Conservation (phyloP, 352 stramenopile genomes). For the Nothophytophthora sp. region DNA sequence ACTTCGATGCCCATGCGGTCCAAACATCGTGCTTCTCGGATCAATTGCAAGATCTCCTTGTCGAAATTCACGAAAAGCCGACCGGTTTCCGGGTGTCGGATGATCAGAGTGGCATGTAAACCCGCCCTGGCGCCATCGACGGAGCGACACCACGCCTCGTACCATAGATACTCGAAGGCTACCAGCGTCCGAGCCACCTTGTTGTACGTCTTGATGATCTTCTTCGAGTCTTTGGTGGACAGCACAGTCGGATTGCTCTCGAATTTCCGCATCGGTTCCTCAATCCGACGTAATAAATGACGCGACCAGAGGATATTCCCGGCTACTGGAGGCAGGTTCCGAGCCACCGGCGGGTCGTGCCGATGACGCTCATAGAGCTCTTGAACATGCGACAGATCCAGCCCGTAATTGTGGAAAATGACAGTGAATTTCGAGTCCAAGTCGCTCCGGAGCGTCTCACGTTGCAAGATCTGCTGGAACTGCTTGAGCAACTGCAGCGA, state of each 20-base stretch:
- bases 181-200: slow-evolving; percentile 89
- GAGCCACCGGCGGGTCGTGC: slow-evolving; percentile 79
- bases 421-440: slow-evolving; percentile 91
- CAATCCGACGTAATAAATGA: slow-evolving; percentile 81
- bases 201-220: slow-evolving; percentile 93
- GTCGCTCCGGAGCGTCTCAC: slow-evolving; percentile 78
- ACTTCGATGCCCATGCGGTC: slow-evolving; percentile 85
- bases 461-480: slow-evolving; percentile 89
- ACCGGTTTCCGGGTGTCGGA: slow-evolving; percentile 69
- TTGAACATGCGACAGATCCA: slow-evolving; percentile 85
- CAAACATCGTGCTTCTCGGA: slow-evolving; percentile 84
- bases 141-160: slow-evolving; percentile 84
- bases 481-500: slow-evolving; percentile 84
- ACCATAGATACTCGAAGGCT: slow-evolving; percentile 90
- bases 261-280: slow-evolving; percentile 90
- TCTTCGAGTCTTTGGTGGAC: slow-evolving; percentile 87
- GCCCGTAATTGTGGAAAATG: slow-evolving; percentile 92
- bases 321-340: slow-evolving; percentile 82
- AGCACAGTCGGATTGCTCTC: slow-evolving; percentile 84
- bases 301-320: slow-evolving; percentile 89
- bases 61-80: slow-evolving; percentile 91
- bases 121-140: slow-evolving; percentile 79
- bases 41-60: slow-evolving; percentile 87
- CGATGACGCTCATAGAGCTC: slow-evolving; percentile 87
- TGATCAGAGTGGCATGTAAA: slow-evolving; percentile 84